Evolutionary conservation across 75 land plant genomes (phyloP).

Genomic region (Larix kaempferi): DNA sequence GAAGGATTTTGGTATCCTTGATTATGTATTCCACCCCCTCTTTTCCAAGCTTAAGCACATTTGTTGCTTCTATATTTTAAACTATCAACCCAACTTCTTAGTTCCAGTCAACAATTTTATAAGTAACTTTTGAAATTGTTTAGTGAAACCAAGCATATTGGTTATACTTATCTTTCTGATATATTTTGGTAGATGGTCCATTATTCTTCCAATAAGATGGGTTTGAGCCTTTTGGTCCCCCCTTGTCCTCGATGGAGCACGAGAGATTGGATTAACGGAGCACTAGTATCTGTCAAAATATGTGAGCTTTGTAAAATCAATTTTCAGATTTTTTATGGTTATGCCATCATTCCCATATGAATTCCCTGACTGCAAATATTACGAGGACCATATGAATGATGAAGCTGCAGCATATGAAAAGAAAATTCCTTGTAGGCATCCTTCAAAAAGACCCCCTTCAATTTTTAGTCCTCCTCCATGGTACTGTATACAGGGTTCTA

Average conservation of each 20-base stretch:
- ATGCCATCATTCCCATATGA: slow-evolving; percentile 76
- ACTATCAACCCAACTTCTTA: slow-evolving; percentile 1
- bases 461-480: slow-evolving; percentile 52
- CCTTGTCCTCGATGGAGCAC: slow-evolving; percentile 61
- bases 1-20: neutral
- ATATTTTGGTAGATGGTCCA: slow-evolving; percentile 62
- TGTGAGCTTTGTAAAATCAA: slow-evolving; percentile 28
- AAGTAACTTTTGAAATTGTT: neutral
- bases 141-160: neutral
- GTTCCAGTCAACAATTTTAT: neutral
- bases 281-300: slow-evolving; percentile 66
- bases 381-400: slow-evolving; percentile 31
- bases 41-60: neutral
- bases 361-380: slow-evolving; percentile 83
- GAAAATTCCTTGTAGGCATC: slow-evolving; percentile 31
- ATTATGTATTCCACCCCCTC: neutral
- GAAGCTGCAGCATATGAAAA: slow-evolving; percentile 39
- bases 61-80: neutral
- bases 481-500: slow-evolving; percentile 25
- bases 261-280: slow-evolving; percentile 77
- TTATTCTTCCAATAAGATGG: slow-evolving; percentile 82
- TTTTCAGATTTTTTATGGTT: neutral
- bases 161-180: neutral
- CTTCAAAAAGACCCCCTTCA: slow-evolving; percentile 28
- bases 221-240: slow-evolving; percentile 76